Evolutionary conservation across 2,329 filamentous ascomycete genomes (phyloP).

Genomic region (Claviceps arundinis): DNA sequence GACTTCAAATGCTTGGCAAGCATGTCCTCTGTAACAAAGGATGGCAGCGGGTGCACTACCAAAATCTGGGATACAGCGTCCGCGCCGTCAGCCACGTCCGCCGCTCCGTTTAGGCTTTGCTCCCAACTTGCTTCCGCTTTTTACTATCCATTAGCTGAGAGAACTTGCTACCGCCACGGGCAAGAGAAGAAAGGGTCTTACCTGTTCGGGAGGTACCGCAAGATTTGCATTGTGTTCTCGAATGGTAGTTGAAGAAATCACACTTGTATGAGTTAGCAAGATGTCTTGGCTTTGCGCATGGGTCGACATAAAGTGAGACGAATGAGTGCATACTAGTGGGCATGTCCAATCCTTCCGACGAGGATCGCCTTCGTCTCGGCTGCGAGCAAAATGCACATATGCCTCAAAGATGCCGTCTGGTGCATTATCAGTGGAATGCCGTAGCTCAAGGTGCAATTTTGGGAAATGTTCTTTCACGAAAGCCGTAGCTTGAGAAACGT

Average conservation of each 20-base stretch:
- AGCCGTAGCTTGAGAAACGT: slow-evolving; percentile 24
- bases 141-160: not conserved
- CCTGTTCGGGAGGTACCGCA: slow-evolving; percentile 21
- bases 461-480: slow-evolving; percentile 32
- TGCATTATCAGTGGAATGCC: slow-evolving; percentile 23
- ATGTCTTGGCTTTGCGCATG: not conserved
- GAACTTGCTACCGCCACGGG: not conserved
- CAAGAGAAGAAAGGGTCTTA: slow-evolving; percentile 9
- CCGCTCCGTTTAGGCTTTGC: slow-evolving; percentile 31
- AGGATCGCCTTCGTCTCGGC: slow-evolving; percentile 21
- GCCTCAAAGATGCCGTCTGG: slow-evolving; percentile 25
- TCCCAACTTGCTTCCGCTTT: slow-evolving; percentile 15
- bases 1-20: slow-evolving; percentile 62
- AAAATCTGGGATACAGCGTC: slow-evolving; percentile 60
- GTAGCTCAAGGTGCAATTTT: slow-evolving; percentile 23
- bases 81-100: slow-evolving; percentile 35
- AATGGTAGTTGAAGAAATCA: slow-evolving; percentile 26
- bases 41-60: slow-evolving; percentile 57
- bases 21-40: slow-evolving; percentile 57
- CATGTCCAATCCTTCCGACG: slow-evolving; percentile 22
- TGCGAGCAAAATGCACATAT: slow-evolving; percentile 29
- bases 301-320: not conserved
- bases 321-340: slow-evolving; percentile 15
- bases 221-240: slow-evolving; percentile 24
- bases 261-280: slow-evolving; percentile 19